Percentiles rank a stretch among this genome's conserved stretches.
Evolutionary conservation across 2,329 filamentous ascomycete genomes (phyloP).

Genomic region (Aspergillus ochraceoroseus): DNA sequence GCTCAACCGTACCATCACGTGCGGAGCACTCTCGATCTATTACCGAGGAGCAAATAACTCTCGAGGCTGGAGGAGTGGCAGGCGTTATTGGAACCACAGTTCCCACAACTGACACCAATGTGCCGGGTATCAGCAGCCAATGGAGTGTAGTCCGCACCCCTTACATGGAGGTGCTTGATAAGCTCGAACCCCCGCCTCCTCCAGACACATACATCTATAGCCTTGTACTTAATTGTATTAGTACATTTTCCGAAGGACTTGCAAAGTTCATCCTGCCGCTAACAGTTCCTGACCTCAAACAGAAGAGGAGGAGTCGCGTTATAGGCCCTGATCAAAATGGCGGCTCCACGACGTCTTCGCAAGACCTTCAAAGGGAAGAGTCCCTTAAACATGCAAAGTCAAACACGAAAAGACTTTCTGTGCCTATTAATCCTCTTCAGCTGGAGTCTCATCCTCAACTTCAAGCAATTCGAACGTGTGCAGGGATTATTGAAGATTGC

Average conservation of each 20-base stretch:
- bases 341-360: slow-evolving; percentile 23
- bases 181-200: slow-evolving; percentile 72
- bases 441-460: slow-evolving; percentile 68
- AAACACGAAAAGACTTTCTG: slow-evolving; percentile 27
- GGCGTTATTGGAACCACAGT: slow-evolving; percentile 77
- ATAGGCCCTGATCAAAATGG: slow-evolving; percentile 38
- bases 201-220: slow-evolving; percentile 95
- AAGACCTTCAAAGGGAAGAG: slow-evolving; percentile 32
- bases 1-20: slow-evolving; percentile 74
- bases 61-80: slow-evolving; percentile 81
- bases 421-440: slow-evolving; percentile 74
- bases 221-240: slow-evolving; percentile 81
- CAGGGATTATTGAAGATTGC: slow-evolving; percentile 78
- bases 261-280: slow-evolving; percentile 90
- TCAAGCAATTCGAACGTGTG: slow-evolving; percentile 68
- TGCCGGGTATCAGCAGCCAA: slow-evolving; percentile 74
- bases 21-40: slow-evolving; percentile 53
- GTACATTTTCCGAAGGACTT: slow-evolving; percentile 81
- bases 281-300: slow-evolving; percentile 69
- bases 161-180: slow-evolving; percentile 92
- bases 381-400: slow-evolving; percentile 24
- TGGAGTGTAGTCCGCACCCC: slow-evolving; percentile 86
- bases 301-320: slow-evolving; percentile 44
- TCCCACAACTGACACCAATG: slow-evolving; percentile 60
- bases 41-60: slow-evolving; percentile 73